Base-by-base conservation (phyloP, 441 rosid species). In the Adansonia rubrostipa region DNA sequence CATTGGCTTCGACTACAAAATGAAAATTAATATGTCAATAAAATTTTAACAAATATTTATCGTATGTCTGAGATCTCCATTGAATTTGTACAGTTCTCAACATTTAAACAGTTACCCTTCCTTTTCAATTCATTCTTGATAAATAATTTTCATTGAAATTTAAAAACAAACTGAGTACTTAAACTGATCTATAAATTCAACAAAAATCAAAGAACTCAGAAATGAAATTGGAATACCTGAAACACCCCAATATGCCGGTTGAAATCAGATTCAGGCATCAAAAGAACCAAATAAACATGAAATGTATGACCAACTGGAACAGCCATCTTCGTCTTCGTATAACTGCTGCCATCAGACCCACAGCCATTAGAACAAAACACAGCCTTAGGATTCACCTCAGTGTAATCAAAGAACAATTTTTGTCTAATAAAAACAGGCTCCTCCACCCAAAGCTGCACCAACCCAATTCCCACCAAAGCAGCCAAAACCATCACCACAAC, bases 221-320 rank as follows among this genome's bases (percentile, higher is more conserved):
- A 51, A 53, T 50, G n/a, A 71, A 71, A 70, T 3, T 17, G 20
- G 62, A 61, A 54, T 79, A 93, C 97, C 93, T 91, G 99, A 79
- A 96, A 93, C 7, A 91, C 78, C 1, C 97, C 97, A 45, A 90
- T 61, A 10, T 88, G 81, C 76, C 86, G 74, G 69, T 92, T 96
- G 80, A 86, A 81, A 68, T 91, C 88, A 70, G 98, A 95, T 63
- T 92, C 97, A 6, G 98, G 97, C 91, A 93, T 80, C 86, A 90
- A 78, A 71, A 95, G 87, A 20, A 64, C 36, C 82, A 95, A 54
- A 50, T 88, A 88, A 56, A 90, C 89, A 76, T 86, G 83, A 72
- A 87, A 81, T 0, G 80, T 86, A 74, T 91, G 99, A 0, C 94
- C 97, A 69, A 79, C 68, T 7, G 98, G 98, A 71, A 92, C 71